These are phyloP conservation scores for Phytophthora palmivora DNA, from an alignment of 352 stramenopile genomes.

Conservation along the genomic window DNA sequence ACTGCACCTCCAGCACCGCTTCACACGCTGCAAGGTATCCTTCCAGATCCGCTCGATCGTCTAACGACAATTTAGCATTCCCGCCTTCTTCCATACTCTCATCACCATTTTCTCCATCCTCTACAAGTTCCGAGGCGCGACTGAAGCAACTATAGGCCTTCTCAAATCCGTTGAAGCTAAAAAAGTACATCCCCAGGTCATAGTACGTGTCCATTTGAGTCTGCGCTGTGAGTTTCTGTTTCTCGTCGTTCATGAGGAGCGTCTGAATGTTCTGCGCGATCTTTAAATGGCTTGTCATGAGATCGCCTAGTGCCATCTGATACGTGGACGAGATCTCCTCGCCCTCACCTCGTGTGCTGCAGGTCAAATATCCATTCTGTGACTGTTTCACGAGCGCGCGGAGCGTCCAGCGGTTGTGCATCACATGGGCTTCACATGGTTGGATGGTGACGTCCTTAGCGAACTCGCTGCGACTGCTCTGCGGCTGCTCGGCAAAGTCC, in stretches of 20 bases:
- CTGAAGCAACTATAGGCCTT: constrained; percentile 83
- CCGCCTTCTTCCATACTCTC: constrained; percentile 20
- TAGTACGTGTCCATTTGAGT: constrained; percentile 69
- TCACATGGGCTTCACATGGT: constrained; percentile 58
- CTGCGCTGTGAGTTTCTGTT: constrained; percentile 46
- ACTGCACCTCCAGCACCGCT: constrained; percentile 62
- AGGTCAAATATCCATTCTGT: constrained; percentile 76
- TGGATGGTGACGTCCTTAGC: constrained; percentile 42
- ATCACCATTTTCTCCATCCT: constrained; percentile 40
- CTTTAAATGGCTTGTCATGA: constrained; percentile 61
- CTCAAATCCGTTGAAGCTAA: constrained; percentile 78
- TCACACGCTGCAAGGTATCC: constrained; percentile 78
- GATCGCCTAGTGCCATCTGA: constrained; percentile 72
- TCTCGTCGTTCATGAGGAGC: constrained; percentile 55
- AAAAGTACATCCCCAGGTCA: constrained; percentile 78
- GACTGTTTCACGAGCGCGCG: constrained; percentile 73
- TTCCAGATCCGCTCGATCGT: constrained; percentile 56
- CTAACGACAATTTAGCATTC: constrained; percentile 18
- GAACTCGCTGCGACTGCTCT: constrained; percentile 39
- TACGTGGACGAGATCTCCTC: constrained; percentile 73
- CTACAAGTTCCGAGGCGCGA: constrained; percentile 59
- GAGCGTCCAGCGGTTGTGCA: constrained; percentile 84
- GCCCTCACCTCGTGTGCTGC: constrained; percentile 65
- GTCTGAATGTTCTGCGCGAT: constrained; percentile 71
- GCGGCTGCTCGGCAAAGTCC: constrained; percentile 64